Evolutionary conservation across 2,329 filamentous ascomycete species (phyloP).

Genomic region (Claviceps sp.): DNA sequence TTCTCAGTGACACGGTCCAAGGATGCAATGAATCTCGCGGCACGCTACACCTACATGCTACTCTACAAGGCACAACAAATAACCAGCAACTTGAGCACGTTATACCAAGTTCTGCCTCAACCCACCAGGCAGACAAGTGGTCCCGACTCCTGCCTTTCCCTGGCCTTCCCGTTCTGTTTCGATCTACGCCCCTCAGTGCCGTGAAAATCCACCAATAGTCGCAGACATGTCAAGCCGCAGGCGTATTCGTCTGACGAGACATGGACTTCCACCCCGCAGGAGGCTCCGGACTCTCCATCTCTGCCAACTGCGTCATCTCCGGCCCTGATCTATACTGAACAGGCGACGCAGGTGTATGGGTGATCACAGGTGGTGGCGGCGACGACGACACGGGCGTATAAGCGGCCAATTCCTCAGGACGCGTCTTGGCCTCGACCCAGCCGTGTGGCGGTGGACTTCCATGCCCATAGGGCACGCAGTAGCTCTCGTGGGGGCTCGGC

Average conservation of each 20-base stretch:
- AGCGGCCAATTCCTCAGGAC: constrained; percentile 5
- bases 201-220: too few species aligned
- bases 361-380: neutral
- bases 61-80: too few species aligned
- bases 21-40: too few species aligned
- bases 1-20: too few species aligned
- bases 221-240: neutral
- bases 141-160: too few species aligned
- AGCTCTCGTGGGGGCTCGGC: constrained; percentile 4
- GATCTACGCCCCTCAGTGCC: too few species aligned
- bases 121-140: too few species aligned
- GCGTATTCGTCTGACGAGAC: neutral
- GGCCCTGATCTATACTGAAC: neutral
- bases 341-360: neutral
- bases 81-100: too few species aligned
- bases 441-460: constrained; percentile 1
- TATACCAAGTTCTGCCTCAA: too few species aligned
- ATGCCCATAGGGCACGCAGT: neutral
- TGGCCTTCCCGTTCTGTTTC: too few species aligned
- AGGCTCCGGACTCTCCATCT: constrained; percentile 9
- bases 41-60: too few species aligned
- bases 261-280: neutral
- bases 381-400: neutral
- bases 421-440: constrained; percentile 1
- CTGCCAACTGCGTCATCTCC: constrained; percentile 5